Evolutionary conservation across 2,329 filamentous ascomycete species (phyloP), one percentile per base, ranked within the genome.

Genomic region (Penicillium sp.): DNA sequence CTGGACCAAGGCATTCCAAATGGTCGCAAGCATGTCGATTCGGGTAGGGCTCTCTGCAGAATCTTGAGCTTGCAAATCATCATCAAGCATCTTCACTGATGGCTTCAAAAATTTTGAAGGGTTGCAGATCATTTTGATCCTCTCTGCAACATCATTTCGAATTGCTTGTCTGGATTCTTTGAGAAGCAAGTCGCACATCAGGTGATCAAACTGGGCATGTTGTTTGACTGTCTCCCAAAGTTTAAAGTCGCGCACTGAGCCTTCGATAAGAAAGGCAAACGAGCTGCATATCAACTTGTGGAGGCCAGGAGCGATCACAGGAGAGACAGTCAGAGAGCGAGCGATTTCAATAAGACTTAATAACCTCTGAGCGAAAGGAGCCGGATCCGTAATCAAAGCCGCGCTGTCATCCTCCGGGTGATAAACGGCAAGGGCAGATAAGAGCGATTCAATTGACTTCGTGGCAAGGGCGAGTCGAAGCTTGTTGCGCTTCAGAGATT

Each of bases 361-460:
- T 35, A 77, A 59, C 14, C 71, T 69, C 22, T 68, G 66, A 26
- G 73, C 65, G 43, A 81, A 67, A 22, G 68, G 58, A 16, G 67
- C 47, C 6, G 76, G 69, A 57, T 80, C 73, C 49, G 68, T 53
- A 39, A 75, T 65, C 19, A 70, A 63, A 11, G 64, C 63, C 29
- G 73, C 63, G 22, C 70, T 64, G 39, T 59, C 64, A 19, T 47
- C 31, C 27, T 56, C 41, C 10, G 50, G 22, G 63, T 59, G 24
- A 63, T 50, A 53, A 59, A 61, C 35, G 72, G 79, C 78, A 21
- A 89, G 73, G 35, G 86, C 80, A 43, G 79, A 69, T 16, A 83
- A 71, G 48, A 89, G 77, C 59, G 80, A 82, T 53, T 86, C 81
- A 22, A 89, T 74, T n/a, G 88, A 75, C 55, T 79, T 78, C 41